Base-by-base conservation (phyloP, 352 stramenopile genomes). In the Pythium volutum region DNA sequence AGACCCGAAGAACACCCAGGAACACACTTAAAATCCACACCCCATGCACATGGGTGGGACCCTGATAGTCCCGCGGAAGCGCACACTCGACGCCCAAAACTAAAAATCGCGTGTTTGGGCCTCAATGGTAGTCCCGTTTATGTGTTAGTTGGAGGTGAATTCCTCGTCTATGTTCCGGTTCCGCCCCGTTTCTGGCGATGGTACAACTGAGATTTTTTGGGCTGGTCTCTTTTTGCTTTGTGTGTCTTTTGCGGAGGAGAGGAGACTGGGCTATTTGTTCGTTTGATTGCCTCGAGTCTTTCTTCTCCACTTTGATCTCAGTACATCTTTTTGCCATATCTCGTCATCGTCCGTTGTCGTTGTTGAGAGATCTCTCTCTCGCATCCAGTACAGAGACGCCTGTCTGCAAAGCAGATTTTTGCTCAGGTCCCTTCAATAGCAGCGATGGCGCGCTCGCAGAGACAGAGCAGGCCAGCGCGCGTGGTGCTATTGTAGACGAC, bases 371-470 rank as follows among this genome's bases (percentile, higher is more conserved):
- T 36, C 6, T 36, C 31, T 36, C 31, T 8, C 31, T 11, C 8
- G 10, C 14, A 36, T 36, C 7, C 8, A 36, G 1, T 36, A 36
- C 31, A 36, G n/a, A n/a, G n/a, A n/a, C n/a, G n/a, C n/a, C n/a
- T n/a, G n/a, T n/a, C n/a, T n/a, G n/a, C n/a, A n/a, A n/a, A n/a
- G n/a, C n/a, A n/a, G n/a, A n/a, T n/a, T n/a, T n/a, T 11, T 39
- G 26, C 48, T 81, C 65, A 84, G 0, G 74, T 87, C 41, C 74
- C 77, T 57, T 87, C 79, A 47, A 89, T 77, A n/a, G 78, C 75
- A 26, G 74, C 72, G 27, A 87, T 65, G 7, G 77, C 69, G 8
- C 71, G 67, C 26, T 87, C 77, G 61, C 80, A 87, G n/a, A 89
- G 58, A 26, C 75, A 47, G n/a, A 77, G 59, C 16, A 89, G 55